Base-by-base conservation (phyloP, 345 rosid species). In the Eucalyptus sp. region DNA sequence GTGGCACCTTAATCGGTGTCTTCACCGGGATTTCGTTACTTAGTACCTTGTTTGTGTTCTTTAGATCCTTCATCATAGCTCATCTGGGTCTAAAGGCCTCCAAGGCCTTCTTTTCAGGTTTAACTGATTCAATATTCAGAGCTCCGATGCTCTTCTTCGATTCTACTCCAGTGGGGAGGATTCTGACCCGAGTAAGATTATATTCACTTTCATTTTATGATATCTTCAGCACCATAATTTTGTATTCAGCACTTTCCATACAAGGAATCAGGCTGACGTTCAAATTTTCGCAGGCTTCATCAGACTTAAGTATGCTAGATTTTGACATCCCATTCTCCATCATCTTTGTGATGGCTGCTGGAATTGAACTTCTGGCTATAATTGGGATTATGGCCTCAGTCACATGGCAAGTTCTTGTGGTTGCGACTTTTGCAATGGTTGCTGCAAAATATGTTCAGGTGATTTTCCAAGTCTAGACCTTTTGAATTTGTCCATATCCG, bases 351-450 rank as follows among this genome's bases (percentile, higher is more conserved):
- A 90, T 89, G 24, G 86, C 94, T 50, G 90, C 94, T 8, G 87
- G 62, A 50, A 88, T 92, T 50, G 97, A 94, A 91, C 91, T 94
- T 87, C 20, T 89, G 44, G 91, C 92, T 62, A 92, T 86, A 41
- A 92, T 96, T 60, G 88, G 89, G 66, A 88, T 96, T 51, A 94
- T 94, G 96, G 95, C 94, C 49, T 94, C 92, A 81, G 94, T 96
- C 44, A 96, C 97, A 68, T 96, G 99, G 98, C 98, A 93, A 94
- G 97, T 96, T 56, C 94, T 96, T 46, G 90, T 95, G 37, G 92
- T 93, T 25, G 96, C 94, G 71, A 91, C 94, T 89, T 90, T 94
- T 84, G 95, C 95, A 48, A 88, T 94, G 86, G 89, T 91, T 44
- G 96, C 94, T n/a, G 88, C 95, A 15, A 92, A 90, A 90, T 93